phyloP scores from a whole-genome alignment of 2,329 filamentous ascomycete genomes.

The Xylaria sp. region DNA sequence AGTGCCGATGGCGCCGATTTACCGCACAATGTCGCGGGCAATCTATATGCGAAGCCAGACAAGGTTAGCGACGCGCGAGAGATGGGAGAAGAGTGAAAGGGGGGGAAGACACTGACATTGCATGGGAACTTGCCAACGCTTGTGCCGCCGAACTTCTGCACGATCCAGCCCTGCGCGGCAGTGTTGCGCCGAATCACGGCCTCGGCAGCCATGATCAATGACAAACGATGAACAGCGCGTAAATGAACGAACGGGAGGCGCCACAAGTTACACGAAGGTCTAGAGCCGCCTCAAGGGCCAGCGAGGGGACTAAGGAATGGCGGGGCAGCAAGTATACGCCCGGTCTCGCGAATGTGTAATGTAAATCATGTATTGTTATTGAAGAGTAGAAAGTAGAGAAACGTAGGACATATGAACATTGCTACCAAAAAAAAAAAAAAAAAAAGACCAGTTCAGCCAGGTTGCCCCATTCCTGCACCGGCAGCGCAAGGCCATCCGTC shows the following conservation, averaged over 20 bases:
- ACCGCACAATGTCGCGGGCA: slow-evolving; percentile 76
- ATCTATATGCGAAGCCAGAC: slow-evolving; percentile 55
- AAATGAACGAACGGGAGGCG: background rate
- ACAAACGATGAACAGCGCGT: slow-evolving; percentile 2
- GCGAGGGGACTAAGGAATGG: slow-evolving; percentile 14
- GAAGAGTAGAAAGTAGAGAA: slow-evolving; percentile 6
- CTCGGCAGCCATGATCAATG: slow-evolving; percentile 37
- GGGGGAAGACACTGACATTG: slow-evolving; percentile 59
- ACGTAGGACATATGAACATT: slow-evolving; percentile 1
- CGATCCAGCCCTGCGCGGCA: slow-evolving; percentile 72
- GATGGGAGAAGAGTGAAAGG: slow-evolving; percentile 1
- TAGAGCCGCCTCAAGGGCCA: slow-evolving; percentile 9
- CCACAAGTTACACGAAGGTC: slow-evolving; percentile 11
- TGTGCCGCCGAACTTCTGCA: slow-evolving; percentile 96
- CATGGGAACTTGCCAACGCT: slow-evolving; percentile 93
- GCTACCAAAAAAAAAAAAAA: slow-evolving; percentile 7
- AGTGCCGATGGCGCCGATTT: slow-evolving; percentile 45
- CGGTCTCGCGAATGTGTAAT: background rate
- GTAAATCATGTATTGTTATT: slow-evolving; percentile 11
- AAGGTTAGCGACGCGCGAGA: slow-evolving; percentile 20
- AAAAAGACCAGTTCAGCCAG: slow-evolving; percentile 25
- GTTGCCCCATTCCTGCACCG: slow-evolving; percentile 30
- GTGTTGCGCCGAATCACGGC: slow-evolving; percentile 45
- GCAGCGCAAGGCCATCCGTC: slow-evolving; percentile 11
- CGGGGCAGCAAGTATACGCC: slow-evolving; percentile 10